Evolutionary conservation across 2,329 filamentous ascomycete genomes (phyloP), one percentile per base, ranked within the genome.

Genomic region (Phialocephala sp.): DNA sequence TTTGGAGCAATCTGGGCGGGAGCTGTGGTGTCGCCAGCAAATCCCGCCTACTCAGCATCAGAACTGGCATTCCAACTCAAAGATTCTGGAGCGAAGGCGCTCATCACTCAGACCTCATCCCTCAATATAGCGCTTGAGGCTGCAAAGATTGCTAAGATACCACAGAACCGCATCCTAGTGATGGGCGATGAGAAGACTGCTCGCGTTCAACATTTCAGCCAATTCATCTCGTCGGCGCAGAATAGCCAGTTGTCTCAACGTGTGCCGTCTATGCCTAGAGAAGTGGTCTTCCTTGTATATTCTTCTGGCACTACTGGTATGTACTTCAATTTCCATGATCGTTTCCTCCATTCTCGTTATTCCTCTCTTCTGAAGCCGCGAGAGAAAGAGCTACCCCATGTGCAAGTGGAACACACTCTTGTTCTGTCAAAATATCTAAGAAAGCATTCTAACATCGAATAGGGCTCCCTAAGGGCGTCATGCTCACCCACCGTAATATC

Each of bases 41-140:
- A 97, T 75, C 93, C 93, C 24, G 87, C 88, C 2, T 97, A 96
- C 79, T 95, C 91, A 0, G 86, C 86, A n/a, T 86, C 91, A 18
- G 94, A 97, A 78, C 84, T 97, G 37, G 88, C 89, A 4, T 92
- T 91, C 73, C 93, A 97, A 79, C 84, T 97, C 65, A 87, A 87
- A 72, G 90, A 95, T 77, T 90, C 89, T 0, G 85, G 86, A 0
- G 91, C 92, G 37, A 91, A 88, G 73, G 91, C 85, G 0, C 77
- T 97, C 5, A 84, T 91, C 36, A 97, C 94, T 0, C 91, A 95
- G 74, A 73, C 84, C 22, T 79, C 87, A 0, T 84, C 89, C 65
- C 82, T 97, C 0, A 78, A 85, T 2, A 84, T 84, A 14, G 91
- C 89, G 0, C 80, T 82, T 27, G 83, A 87, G 63, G 93, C 93